Evolutionary conservation across 192 early-diverging fungal genomes (phyloP), one percentile per base, ranked within the genome.

Genomic region (Dispira simplex): DNA sequence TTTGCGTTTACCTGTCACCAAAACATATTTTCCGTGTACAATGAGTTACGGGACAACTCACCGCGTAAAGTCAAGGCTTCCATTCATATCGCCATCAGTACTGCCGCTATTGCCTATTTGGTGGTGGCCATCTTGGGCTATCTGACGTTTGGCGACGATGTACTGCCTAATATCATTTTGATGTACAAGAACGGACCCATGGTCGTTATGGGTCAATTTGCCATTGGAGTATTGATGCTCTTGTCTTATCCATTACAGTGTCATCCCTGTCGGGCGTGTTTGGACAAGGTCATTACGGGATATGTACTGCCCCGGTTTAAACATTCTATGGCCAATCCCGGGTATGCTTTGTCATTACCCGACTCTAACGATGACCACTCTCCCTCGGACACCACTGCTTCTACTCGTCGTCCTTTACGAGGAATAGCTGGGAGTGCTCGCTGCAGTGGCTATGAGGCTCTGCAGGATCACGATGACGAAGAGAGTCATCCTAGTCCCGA

Each of bases 1-100:
- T 99, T 99, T 82, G 92, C 92, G 11, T 99, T 96, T 66, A 99
- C 97, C 21, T 99, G 96, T 70, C 95, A 98, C 73, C 95, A 98
- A 73, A 98, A 98, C 72, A 91, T 97, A 52, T 95, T 99, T 66
- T 75, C 90, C 9, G 89, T 97, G 4, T 90, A 97, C 72, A 99
- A 99, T 72, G 97, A 99, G 73, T 70, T 97, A 45, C 76, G 71
- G 28, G 87, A 95, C 68, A 96, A 97, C 76, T 75, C 80, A 25
- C 82, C 84, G 45, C 71, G 70, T 46, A 78, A 80, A 49, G 70
- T 96, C 46, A 81, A 81, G 59, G 70, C 71, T 16, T 83, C 91
- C 45, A 88, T 97, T 62, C 58, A 70, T 16, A 65, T 78, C 25
- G 90, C 95, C 44, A 89, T 95, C 64, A 82, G 83, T 20, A 79